Base-by-base conservation (phyloP, 2,329 filamentous ascomycete genomes). In the Rutstroemia sp. region DNA sequence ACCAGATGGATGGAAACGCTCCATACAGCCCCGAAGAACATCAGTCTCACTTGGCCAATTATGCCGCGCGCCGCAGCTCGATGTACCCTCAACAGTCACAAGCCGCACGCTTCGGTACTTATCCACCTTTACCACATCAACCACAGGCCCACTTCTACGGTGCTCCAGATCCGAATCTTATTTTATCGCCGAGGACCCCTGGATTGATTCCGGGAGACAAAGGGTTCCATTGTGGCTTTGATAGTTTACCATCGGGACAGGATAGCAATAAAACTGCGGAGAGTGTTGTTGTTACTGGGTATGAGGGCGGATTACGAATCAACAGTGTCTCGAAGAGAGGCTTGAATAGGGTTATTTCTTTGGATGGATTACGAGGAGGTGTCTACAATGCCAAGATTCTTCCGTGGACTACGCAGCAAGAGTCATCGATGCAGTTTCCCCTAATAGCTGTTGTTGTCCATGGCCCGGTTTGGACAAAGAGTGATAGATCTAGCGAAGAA, bases 361-460 rank as follows among this genome's bases (percentile, higher is more conserved):
- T 96, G 49, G 86, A 87, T 66, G 90, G 89, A 4, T 75, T 96
- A 27, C 82, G 85, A 64, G 92, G 92, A 42, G 85, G 85, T 21
- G 88, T 96, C 1, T 77, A 90, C 61, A 81, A 87, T 62, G 92
- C 92, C 54, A 95, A 92, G 71, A 83, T 96, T 23, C 72, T 96
- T 49, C 85, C 88, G 1, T 90, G 86, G 80, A 81, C 77, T 18
- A 72, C 79, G 25, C 71, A 74, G 7, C 74, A 74, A 51, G 80
- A 85, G 54, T 69, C 78, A 37, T 73, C 77, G 8, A 72, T 81
- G 21, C 72, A 81, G 18, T 83, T 86, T 58, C 90, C 92, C 6
- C 76, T 96, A 49, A 79, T 96, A 49, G 91, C 85, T 46, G 78
- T 95, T 18, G 82, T 91, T 16, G 69, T 96, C 4, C 90, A 96